These are phyloP conservation scores for Tetrastigma voinierianum DNA, from an alignment of 164 flowering plant genomes.

Conservation along the genomic window DNA sequence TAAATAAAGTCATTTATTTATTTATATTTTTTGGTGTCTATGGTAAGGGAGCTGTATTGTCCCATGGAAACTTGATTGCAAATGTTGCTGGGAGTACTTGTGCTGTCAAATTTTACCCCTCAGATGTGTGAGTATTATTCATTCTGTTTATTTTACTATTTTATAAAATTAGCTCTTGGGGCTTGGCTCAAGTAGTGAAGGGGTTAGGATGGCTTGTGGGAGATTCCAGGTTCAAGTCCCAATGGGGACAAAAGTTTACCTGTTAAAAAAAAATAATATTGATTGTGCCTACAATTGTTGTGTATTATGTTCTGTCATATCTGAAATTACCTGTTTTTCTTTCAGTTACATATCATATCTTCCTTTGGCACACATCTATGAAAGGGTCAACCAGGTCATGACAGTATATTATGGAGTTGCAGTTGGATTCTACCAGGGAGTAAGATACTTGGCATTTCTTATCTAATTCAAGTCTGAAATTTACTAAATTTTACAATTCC, in stretches of 20 bases:
- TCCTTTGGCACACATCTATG: constrained; percentile 97
- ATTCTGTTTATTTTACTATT: not conserved
- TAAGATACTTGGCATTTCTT: constrained; percentile 22
- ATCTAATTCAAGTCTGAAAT: too few relatives aligned
- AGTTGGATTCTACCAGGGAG: constrained; percentile 98
- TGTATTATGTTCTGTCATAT: not conserved
- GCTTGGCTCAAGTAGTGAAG: too few relatives aligned
- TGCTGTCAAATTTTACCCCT: constrained; percentile 42
- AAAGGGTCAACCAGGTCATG: constrained; percentile 74
- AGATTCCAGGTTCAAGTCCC: too few relatives aligned
- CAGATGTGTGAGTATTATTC: constrained; percentile 72
- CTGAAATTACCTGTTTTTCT: constrained; percentile 9
- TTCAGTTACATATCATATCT: constrained; percentile 92
- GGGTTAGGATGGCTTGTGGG: too few relatives aligned
- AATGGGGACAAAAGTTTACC: too few relatives aligned
- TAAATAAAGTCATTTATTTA: not conserved
- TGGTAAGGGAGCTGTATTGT: constrained; percentile 76
- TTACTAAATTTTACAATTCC: too few relatives aligned
- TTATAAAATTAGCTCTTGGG: not conserved
- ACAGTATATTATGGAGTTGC: constrained; percentile 71
- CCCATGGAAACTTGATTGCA: constrained; percentile 87
- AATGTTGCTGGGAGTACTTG: constrained; percentile 63
- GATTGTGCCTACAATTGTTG: too few relatives aligned
- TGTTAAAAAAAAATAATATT: too few relatives aligned
- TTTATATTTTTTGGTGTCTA: not conserved